Conservation (phyloP, 768 basidiomycete genomes). For the Tricholoma flavovirens region DNA sequence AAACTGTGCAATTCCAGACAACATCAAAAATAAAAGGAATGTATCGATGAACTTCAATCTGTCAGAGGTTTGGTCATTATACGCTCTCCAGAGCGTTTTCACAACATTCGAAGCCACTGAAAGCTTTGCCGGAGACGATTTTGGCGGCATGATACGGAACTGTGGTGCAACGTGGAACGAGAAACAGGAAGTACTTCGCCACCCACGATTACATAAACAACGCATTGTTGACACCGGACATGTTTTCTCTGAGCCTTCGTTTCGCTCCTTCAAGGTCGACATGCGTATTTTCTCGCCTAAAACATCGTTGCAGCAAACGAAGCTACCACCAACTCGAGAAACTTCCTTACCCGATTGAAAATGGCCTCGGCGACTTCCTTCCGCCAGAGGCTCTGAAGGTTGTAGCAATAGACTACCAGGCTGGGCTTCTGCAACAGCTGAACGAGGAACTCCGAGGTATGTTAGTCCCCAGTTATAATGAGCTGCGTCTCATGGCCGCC, state of each 20-base stretch:
- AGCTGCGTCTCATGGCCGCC: slow-evolving; percentile 3
- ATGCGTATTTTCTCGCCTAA: slow-evolving; percentile 14
- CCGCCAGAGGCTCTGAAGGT: slow-evolving; percentile 65
- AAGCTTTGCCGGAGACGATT: slow-evolving; percentile 23
- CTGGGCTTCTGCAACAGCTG: slow-evolving; percentile 72
- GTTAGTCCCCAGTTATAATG: slow-evolving; percentile 12
- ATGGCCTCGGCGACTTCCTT: slow-evolving; percentile 76
- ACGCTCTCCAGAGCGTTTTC: slow-evolving; percentile 66
- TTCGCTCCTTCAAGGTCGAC: slow-evolving; percentile 20
- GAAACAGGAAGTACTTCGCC: slow-evolving; percentile 15
- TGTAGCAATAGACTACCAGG: slow-evolving; percentile 79
- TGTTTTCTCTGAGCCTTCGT: slow-evolving; percentile 25
- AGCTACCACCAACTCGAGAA: slow-evolving; percentile 45
- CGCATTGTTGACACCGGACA: too few relatives aligned
- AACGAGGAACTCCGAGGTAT: slow-evolving; percentile 71
- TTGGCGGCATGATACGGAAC: slow-evolving; percentile 33
- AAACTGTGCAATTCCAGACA: slow-evolving; percentile 89
- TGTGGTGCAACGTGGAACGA: slow-evolving; percentile 29
- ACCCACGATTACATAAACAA: slow-evolving; percentile 4
- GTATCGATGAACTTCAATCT: slow-evolving; percentile 92
- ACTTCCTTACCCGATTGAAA: slow-evolving; percentile 61
- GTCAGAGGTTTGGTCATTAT: slow-evolving; percentile 69
- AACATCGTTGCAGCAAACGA: slow-evolving; percentile 25
- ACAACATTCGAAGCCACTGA: slow-evolving; percentile 35
- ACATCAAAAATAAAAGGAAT: slow-evolving; percentile 87